These are phyloP conservation scores for Houttuynia cordata DNA, from an alignment of 164 flowering plant species.

Conservation along the genomic window DNA sequence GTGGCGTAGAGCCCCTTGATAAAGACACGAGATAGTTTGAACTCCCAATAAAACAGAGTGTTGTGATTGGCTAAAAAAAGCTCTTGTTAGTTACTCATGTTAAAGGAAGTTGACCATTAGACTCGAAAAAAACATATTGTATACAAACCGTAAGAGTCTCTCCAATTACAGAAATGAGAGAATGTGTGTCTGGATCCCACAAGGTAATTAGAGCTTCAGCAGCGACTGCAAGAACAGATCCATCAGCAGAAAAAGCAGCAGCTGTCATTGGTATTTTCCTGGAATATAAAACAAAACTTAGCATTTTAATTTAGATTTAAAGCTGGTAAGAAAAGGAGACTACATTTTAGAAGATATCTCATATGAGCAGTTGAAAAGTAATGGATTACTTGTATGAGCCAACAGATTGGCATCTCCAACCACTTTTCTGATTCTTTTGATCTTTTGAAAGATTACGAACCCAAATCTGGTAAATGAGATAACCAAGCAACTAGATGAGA, in stretches of 20 bases:
- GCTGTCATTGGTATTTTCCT: slow-evolving; percentile 86
- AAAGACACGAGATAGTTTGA: slow-evolving; percentile 64
- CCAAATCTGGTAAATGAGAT: slow-evolving; percentile 46
- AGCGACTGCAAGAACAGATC: slow-evolving; percentile 89
- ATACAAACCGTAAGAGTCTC: slow-evolving; percentile 48
- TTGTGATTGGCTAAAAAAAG: slow-evolving; percentile 43
- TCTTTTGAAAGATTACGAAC: slow-evolving; percentile 25
- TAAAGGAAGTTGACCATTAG: not conserved
- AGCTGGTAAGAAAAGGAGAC: not conserved
- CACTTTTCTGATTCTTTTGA: slow-evolving; percentile 24
- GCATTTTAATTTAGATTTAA: not conserved
- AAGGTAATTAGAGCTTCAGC: slow-evolving; percentile 78
- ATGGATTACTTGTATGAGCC: slow-evolving; percentile 79
- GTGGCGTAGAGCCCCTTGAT: slow-evolving; percentile 52
- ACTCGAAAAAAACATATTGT: not conserved
- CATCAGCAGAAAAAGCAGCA: slow-evolving; percentile 88
- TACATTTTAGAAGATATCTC: not conserved
- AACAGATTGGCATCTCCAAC: slow-evolving; percentile 93
- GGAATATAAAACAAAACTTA: not conserved
- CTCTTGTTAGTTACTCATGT: not conserved
- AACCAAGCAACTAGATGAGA: slow-evolving; percentile 1
- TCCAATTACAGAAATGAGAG: slow-evolving; percentile 74
- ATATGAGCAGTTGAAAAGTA: not conserved
- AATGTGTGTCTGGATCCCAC: slow-evolving; percentile 81
- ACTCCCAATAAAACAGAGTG: slow-evolving; percentile 60